A percentile compares a stretch with the other conserved stretches of the same genome.
phyloP scores from a whole-genome alignment of 2,329 filamentous ascomycete species.

The Ophiocordyceps sinensis region DNA sequence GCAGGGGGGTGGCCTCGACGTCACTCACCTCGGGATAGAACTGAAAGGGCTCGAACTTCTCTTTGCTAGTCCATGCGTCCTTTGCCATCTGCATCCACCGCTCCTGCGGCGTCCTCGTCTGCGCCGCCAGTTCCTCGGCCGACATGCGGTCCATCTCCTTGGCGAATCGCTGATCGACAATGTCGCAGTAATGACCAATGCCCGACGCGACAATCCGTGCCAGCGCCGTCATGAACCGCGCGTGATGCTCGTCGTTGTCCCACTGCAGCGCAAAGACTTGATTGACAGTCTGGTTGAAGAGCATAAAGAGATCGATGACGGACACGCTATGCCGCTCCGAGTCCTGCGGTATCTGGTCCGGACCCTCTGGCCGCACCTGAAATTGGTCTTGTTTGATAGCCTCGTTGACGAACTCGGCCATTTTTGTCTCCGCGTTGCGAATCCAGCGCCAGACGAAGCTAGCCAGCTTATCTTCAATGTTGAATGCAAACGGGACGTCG shows the following conservation, averaged over 20 bases:
- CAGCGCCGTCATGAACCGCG: conserved; percentile 91
- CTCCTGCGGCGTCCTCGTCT: conserved; percentile 71
- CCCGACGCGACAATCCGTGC: conserved; percentile 73
- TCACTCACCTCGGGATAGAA: conserved; percentile 73
- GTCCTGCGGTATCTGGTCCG: conserved; percentile 51
- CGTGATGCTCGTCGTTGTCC: conserved; percentile 87
- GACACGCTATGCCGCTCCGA: conserved; percentile 86
- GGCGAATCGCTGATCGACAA: conserved; percentile 71
- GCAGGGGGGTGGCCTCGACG: neutral
- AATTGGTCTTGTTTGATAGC: conserved; percentile 87
- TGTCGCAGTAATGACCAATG: conserved; percentile 79
- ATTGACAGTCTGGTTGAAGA: conserved; percentile 85
- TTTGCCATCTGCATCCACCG: conserved; percentile 88
- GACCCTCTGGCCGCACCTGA: conserved; percentile 52
- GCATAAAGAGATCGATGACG: conserved; percentile 81
- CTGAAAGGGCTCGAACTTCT: conserved; percentile 91
- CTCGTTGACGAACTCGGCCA: conserved; percentile 74
- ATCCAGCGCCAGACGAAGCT: conserved; percentile 98
- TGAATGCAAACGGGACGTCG: conserved; percentile 64
- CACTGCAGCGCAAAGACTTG: conserved; percentile 77
- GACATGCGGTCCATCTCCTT: conserved; percentile 89
- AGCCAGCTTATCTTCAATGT: conserved; percentile 72
- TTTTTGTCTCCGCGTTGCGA: conserved; percentile 59
- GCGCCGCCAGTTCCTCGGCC: conserved; percentile 69
- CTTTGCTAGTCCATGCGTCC: conserved; percentile 82